Evolutionary conservation across 345 rosid species (phyloP).

Genomic region (Boechera stricta): DNA sequence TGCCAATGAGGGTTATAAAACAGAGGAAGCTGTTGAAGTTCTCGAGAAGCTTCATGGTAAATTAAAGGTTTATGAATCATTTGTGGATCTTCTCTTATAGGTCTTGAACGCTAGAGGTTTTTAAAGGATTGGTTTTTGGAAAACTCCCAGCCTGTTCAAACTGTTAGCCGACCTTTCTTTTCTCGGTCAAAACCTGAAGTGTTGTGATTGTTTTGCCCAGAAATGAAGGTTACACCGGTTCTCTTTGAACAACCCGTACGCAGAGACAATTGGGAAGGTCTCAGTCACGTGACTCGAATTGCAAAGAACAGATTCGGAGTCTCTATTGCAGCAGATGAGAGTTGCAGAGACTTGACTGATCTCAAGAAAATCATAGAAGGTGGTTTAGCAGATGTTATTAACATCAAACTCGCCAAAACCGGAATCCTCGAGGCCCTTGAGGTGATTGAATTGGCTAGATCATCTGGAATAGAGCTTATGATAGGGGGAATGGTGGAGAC

Average conservation of each 20-base stretch:
- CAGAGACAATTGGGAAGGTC: slow-evolving; percentile 97
- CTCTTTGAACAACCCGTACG: slow-evolving; percentile 94
- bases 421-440: slow-evolving; percentile 84
- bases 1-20: slow-evolving; percentile 90
- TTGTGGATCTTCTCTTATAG: background rate
- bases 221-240: slow-evolving; percentile 86
- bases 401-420: slow-evolving; percentile 87
- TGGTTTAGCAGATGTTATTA: slow-evolving; percentile 69
- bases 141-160: background rate
- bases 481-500: slow-evolving; percentile 99
- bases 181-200: slow-evolving; percentile 9
- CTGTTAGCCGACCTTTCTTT: background rate
- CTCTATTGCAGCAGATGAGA: slow-evolving; percentile 96
- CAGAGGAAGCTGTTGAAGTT: slow-evolving; percentile 81
- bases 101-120: background rate
- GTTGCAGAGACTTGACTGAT: slow-evolving; percentile 75
- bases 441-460: slow-evolving; percentile 70
- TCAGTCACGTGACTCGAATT: slow-evolving; percentile 66
- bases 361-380: slow-evolving; percentile 68
- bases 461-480: slow-evolving; percentile 74
- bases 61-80: slow-evolving; percentile 14
- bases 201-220: slow-evolving; percentile 48
- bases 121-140: background rate
- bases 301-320: slow-evolving; percentile 70
- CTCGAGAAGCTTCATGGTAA: slow-evolving; percentile 78